Percentiles rank a stretch among this genome's conserved stretches.
Evolutionary conservation across 1,284 basidiomycete genomes (phyloP).

Genomic region (Athelia psychrophila): DNA sequence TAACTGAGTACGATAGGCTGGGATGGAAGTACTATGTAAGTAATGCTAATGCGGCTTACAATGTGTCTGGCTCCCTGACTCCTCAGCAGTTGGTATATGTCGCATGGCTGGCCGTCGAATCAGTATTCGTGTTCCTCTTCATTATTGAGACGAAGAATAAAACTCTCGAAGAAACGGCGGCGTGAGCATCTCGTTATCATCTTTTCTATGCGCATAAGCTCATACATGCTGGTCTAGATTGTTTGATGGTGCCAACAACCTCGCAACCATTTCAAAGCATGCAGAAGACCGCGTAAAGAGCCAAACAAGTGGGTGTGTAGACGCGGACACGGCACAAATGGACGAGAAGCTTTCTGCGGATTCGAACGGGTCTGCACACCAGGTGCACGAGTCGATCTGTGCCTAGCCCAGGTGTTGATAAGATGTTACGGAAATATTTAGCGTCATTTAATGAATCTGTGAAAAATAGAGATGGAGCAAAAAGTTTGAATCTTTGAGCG

Average conservation of each 20-base stretch:
- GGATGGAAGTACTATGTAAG: constrained; percentile 38
- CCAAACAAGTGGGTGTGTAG: constrained; percentile 2
- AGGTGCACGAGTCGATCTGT: too few relatives aligned
- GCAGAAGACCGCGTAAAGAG: constrained; percentile 5
- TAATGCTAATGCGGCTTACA: constrained; percentile 1
- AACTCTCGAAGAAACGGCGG: constrained; percentile 38
- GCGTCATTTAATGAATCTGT: too few relatives aligned
- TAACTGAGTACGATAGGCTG: constrained; percentile 14
- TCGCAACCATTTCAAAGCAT: constrained; percentile 6
- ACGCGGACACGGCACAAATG: too few relatives aligned
- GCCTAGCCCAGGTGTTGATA: too few relatives aligned
- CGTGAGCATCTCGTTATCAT: constrained; percentile 20
- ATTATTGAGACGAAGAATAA: constrained; percentile 43
- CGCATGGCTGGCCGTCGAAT: constrained; percentile 35
- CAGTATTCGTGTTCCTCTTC: constrained; percentile 35
- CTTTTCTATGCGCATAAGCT: not conserved
- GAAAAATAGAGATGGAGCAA: too few relatives aligned
- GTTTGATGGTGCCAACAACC: constrained; percentile 12
- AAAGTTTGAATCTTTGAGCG: too few relatives aligned
- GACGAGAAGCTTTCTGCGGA: too few relatives aligned
- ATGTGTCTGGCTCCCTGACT: not conserved
- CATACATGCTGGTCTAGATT: constrained; percentile 3
- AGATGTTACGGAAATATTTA: too few relatives aligned
- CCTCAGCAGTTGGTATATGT: constrained; percentile 38
- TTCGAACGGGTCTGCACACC: too few relatives aligned